Evolutionary conservation across 805 yeast genomes (phyloP).

Genomic region (Zygoascus flipseniorum): DNA sequence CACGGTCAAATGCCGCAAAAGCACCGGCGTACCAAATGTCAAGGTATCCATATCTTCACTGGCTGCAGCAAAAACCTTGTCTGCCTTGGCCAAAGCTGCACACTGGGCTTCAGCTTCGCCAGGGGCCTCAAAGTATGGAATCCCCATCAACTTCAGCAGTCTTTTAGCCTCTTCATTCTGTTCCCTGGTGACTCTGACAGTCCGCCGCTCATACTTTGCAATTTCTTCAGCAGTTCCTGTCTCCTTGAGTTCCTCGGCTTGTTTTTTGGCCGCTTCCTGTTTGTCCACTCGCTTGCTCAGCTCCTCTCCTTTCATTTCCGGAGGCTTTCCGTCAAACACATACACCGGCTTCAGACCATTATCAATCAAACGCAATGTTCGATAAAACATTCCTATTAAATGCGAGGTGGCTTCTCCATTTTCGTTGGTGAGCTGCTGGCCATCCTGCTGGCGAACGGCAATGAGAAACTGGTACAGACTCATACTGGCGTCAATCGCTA

Average conservation of each 20-base stretch:
- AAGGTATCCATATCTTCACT: constrained; percentile 98
- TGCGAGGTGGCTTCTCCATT: constrained; percentile 89
- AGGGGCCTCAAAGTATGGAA: constrained; percentile 89
- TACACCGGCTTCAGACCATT: constrained; percentile 94
- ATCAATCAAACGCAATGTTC: constrained; percentile 83
- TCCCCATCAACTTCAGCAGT: constrained; percentile 81
- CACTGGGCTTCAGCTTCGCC: constrained; percentile 99
- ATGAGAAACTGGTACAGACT: constrained; percentile 90
- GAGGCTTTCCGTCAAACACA: constrained; percentile 98
- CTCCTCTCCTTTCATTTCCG: constrained; percentile 87
- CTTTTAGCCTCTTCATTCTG: constrained; percentile 92
- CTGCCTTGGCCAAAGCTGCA: constrained; percentile 81
- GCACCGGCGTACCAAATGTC: constrained; percentile 78
- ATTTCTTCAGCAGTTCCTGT: constrained; percentile 73
- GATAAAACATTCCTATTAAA: constrained; percentile 90
- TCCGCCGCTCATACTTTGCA: constrained; percentile 70
- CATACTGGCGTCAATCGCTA: constrained; percentile 90
- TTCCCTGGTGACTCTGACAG: constrained; percentile 79
- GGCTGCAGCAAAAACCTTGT: constrained; percentile 94
- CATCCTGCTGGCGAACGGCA: constrained; percentile 95
- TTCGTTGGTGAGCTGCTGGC: constrained; percentile 82
- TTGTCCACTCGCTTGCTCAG: constrained; percentile 74
- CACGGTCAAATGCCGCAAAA: constrained; percentile 84
- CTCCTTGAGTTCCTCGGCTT: constrained; percentile 62
- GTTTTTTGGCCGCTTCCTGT: constrained; percentile 75